Percentiles rank a stretch among this genome's conserved stretches.
Evolutionary conservation across 2,329 filamentous ascomycete species (phyloP).

Genomic region (Curvularia spicifera): DNA sequence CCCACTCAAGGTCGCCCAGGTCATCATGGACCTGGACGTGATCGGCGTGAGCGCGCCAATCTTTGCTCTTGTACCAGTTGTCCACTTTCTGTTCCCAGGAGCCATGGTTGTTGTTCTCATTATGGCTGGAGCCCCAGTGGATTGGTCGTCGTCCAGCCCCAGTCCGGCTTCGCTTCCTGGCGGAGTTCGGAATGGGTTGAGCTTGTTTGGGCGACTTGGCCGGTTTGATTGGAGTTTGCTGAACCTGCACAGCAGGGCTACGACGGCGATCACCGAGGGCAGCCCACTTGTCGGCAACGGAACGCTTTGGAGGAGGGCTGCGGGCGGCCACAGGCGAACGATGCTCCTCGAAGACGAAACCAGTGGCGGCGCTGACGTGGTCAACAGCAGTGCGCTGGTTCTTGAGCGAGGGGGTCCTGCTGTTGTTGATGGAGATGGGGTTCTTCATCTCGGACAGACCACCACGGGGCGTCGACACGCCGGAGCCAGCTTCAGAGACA

Average conservation of each 20-base stretch:
- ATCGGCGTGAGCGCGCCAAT: slow-evolving; percentile 57
- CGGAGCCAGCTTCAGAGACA: slow-evolving; percentile 50
- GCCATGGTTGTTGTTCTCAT: slow-evolving; percentile 38
- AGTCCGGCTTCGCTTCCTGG: slow-evolving; percentile 50
- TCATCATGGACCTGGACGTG: slow-evolving; percentile 59
- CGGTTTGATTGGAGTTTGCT: slow-evolving; percentile 51
- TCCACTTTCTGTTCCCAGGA: slow-evolving; percentile 48
- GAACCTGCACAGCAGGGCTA: slow-evolving; percentile 61
- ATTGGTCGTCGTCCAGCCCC: slow-evolving; percentile 48
- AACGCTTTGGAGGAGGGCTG: slow-evolving; percentile 71
- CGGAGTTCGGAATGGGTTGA: slow-evolving; percentile 43
- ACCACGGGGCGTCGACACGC: slow-evolving; percentile 58
- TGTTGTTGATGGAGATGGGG: slow-evolving; percentile 60
- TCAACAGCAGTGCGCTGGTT: slow-evolving; percentile 61
- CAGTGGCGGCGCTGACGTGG: slow-evolving; percentile 70
- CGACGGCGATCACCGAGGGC: slow-evolving; percentile 84
- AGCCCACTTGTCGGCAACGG: slow-evolving; percentile 82
- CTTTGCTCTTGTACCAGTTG: slow-evolving; percentile 55
- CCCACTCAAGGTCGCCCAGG: slow-evolving; percentile 87
- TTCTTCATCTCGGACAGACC: slow-evolving; percentile 63
- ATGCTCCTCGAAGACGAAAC: slow-evolving; percentile 76
- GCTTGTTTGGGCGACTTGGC: slow-evolving; percentile 46
- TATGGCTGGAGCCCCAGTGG: slow-evolving; percentile 46
- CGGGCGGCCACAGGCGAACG: slow-evolving; percentile 49
- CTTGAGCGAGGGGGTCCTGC: slow-evolving; percentile 49